Evolutionary conservation across 192 early-diverging fungal species (phyloP), one percentile per base, ranked within the genome.

Genomic region (Rhizophlyctis rosea): DNA sequence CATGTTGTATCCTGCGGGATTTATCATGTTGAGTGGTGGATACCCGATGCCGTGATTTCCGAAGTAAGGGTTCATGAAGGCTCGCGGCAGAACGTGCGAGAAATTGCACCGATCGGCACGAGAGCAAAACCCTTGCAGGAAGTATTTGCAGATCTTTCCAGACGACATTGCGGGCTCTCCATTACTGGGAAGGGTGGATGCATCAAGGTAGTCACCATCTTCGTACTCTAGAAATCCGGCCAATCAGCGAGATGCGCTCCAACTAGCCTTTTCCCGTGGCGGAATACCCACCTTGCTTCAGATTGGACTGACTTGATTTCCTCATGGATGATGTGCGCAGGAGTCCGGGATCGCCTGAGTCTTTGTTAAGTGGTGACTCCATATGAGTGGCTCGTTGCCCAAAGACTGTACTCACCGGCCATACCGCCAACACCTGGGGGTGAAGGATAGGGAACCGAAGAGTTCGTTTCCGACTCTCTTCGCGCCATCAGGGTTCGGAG

Each of bases 41-140:
- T 52, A 25, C 50, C 25, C 16, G 14, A 52, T 7, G 11, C 14
- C 50, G 23, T 5, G 50, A 52, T 13, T 13, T 25, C 4, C 16
- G 23, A 23, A 23, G 5, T 52, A 13, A 21, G 50, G 13, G 16
- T 52, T 13, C 16, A 21, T 52, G 50, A 52, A 25, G 5, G 50
- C 50, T 44, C 39, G 39, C 18, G 13, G 13, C n/a, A 50, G 30
- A 23, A 69, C 39, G 47, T 69, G 67, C 50, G 61, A 36, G 47
- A 44, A 69, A 54, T 57, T 61, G 47, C 67, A 69, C 11, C 67
- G 27, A 29, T 65, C 47, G n/a, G 61, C 67, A 28, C 67, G 61
- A 4, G 67, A 69, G 54, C 67, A 69, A 28, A 52, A 69, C 4
- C 67, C 67, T 47, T 69, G 67, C 1, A 55, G 31, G 39, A 65